Evolutionary conservation across 2,329 filamentous ascomycete genomes (phyloP), one percentile per base, ranked within the genome.

Genomic region (Fusarium decemcellulare): DNA sequence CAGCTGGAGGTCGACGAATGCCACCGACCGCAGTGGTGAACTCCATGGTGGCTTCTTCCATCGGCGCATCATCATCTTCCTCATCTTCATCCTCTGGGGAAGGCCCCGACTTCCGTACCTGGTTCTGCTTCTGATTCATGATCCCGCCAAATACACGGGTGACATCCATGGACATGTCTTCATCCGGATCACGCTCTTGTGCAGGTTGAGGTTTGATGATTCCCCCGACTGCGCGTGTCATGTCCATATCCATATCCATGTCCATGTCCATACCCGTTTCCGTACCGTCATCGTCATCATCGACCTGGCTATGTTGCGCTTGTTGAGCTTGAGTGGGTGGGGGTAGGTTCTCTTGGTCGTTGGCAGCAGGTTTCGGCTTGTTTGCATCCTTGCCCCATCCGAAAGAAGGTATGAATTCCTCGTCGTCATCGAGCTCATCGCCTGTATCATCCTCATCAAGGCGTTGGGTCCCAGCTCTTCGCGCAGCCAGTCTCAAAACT

Each of bases 101-200:
- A 34, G 37, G 18, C n/a, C 36, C 44, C 14, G 52, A 16, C 37
- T 64, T 69, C 34, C 46, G 43, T 14, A 50, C 55, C 51, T 67
- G 72, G 8, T 55, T 64, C 51, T 67, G 72, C 8, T 55, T 64
- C 39, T 82, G 84, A 6, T 86, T 82, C 18, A 97, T 80, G 57
- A 98, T 98, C 4, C 91, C 88, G 9, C 95, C 95, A 56, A 97
- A 85, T 9, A 90, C 93, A 58, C 89, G 90, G 2, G 95, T 98
- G 8, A 98, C 93, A 73, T 98, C 95, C 95, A 98, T 98, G 23
- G 93, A 96, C 85, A 97, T 91, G 40, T 95, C 93, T 68, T 89
- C 87, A 18, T 87, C 86, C 27, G 86, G 82, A 4, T 77, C 72
- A 11, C 46, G 40, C 15, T 80, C 77, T 12, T 84, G 83, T 12